Evolutionary conservation across 345 rosid species (phyloP), one percentile per base, ranked within the genome.

Genomic region (Arabis alpina): DNA sequence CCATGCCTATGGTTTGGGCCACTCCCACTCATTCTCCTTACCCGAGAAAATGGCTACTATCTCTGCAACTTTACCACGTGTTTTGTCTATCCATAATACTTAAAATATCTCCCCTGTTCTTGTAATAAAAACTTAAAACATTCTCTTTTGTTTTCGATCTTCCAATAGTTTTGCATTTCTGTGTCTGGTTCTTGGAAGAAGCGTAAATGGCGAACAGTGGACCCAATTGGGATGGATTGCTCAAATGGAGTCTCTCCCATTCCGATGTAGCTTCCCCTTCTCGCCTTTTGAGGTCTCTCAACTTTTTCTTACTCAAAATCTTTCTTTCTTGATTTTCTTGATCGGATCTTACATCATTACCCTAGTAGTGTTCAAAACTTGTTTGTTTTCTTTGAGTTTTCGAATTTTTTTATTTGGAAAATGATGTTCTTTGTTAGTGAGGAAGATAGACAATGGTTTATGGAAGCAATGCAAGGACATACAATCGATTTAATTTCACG

Each of bases 401-500:
- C 3, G 47, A 19, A n/a, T n/a, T 5, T 32, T 24, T 24, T 47
- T 6, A 44, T 32, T 37, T 41, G 3, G 12, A 66, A 16, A 2
- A 9, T 9, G 48, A 32, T 71, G 12, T 64, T 0, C 62, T 49
- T 28, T 10, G 39, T 11, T 61, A 93, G 96, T 40, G 97, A 91
- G 84, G 96, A 93, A 75, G 97, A 91, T 78, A 71, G 86, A 64
- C 86, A 16, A 80, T 93, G 97, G 98, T 93, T 93, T 61, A 84
- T 85, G 96, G 97, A 91, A 79, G 97, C 98, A 24, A 86, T 93
- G 97, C 98, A 93, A 80, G 56, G 85, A 37, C 91, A 87, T 60
- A 83, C 66, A 2, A 78, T 89, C 50, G 97, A 89, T 72, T 96
- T 90, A 27, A 67, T 86, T 23, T 74, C 82, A 71, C 89, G 97